Evolutionary conservation across 1,284 basidiomycete species (phyloP).

Genomic region (Hypsizygus ulmarius): DNA sequence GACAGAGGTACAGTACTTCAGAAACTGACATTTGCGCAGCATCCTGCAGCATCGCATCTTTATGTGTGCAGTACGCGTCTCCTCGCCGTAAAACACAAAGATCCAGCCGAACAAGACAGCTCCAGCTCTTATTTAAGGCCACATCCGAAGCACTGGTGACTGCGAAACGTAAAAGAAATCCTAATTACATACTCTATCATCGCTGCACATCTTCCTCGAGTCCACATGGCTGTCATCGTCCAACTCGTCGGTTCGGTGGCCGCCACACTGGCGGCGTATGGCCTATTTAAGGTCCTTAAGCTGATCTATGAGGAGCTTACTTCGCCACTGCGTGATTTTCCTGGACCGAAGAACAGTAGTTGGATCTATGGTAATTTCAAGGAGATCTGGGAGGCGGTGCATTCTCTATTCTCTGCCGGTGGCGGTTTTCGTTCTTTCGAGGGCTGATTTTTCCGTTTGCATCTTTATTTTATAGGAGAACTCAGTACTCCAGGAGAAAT

Average conservation of each 20-base stretch:
- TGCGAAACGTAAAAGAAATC: too few species aligned
- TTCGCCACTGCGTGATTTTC: constrained; percentile 24
- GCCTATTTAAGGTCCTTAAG: constrained; percentile 14
- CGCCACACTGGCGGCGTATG: constrained; percentile 19
- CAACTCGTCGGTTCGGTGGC: constrained; percentile 17
- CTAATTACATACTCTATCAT: not conserved
- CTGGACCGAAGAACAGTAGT: constrained; percentile 36
- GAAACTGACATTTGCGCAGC: too few species aligned
- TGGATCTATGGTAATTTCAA: constrained; percentile 53
- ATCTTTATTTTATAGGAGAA: constrained; percentile 29
- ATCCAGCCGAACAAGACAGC: too few species aligned
- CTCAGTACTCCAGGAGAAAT: constrained; percentile 46
- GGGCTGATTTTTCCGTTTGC: not conserved
- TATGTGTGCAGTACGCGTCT: too few species aligned
- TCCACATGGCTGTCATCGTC: constrained; percentile 9
- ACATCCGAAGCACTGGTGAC: too few species aligned
- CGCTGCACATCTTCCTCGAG: not conserved
- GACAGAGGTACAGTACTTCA: too few species aligned
- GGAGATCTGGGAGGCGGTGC: constrained; percentile 41
- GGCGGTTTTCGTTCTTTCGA: not conserved
- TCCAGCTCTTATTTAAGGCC: too few species aligned
- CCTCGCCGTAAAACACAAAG: too few species aligned
- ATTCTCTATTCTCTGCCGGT: constrained; percentile 11
- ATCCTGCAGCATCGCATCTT: too few species aligned
- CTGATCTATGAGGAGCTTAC: constrained; percentile 19